Percentiles rank a stretch among this genome's conserved stretches.
Evolutionary conservation across 257 asterid genomes (phyloP).

Genomic region (Parsonsia alboflavescens): DNA sequence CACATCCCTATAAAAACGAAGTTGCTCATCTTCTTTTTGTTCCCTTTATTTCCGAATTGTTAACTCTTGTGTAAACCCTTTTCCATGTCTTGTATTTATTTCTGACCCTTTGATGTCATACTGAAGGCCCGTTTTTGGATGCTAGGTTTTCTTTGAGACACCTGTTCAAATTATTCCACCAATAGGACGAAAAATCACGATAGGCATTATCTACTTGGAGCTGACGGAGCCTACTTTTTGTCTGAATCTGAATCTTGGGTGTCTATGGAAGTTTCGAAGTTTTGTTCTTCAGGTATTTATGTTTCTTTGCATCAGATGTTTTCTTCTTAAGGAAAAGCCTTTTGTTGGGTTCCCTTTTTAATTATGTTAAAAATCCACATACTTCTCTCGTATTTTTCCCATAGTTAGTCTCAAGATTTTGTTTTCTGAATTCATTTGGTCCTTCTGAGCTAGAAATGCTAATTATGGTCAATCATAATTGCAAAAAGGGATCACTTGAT

Average conservation of each 20-base stretch:
- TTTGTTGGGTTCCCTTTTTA: conserved; percentile 5
- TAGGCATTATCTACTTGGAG: neutral
- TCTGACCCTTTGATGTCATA: conserved; percentile 10
- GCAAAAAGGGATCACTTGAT: neutral
- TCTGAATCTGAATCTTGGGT: neutral
- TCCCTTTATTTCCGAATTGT: neutral
- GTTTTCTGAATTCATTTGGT: neutral
- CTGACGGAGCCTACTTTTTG: neutral
- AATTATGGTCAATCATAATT: neutral
- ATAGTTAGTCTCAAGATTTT: neutral
- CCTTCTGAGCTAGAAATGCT: neutral
- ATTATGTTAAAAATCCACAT: neutral
- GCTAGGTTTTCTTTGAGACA: conserved; percentile 21
- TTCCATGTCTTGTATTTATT: conserved; percentile 12
- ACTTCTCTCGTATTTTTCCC: neutral
- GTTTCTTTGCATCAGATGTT: conserved; percentile 4
- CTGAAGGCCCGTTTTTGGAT: conserved; percentile 5
- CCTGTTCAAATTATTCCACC: conserved; percentile 10
- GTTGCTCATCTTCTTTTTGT: conserved; percentile 3
- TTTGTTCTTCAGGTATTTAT: conserved; percentile 6
- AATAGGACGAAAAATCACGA: neutral
- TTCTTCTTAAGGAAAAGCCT: neutral
- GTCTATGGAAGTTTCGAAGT: neutral
- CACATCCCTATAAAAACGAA: conserved; percentile 2
- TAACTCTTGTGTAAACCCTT: conserved; percentile 9